Conservation (phyloP, 139 green algal species). For the Asterochloris sp. region DNA sequence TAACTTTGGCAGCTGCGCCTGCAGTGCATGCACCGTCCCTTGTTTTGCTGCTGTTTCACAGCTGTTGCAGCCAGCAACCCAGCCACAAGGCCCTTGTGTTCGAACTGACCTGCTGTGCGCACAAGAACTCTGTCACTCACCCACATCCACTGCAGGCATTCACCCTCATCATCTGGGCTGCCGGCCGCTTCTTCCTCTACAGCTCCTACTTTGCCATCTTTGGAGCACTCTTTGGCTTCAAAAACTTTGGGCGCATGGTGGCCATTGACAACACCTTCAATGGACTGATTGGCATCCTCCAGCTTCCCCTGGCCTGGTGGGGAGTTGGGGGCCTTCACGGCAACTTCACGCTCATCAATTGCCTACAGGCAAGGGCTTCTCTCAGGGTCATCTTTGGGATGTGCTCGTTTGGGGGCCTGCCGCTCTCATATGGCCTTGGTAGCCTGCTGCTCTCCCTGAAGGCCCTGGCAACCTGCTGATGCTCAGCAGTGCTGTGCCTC, state of each 20-base stretch:
- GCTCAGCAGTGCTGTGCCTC: too few species aligned
- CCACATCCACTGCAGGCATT: constrained; percentile 28
- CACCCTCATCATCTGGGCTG: constrained; percentile 48
- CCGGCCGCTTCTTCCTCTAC: constrained; percentile 57
- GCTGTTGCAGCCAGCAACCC: too few species aligned
- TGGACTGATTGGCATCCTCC: constrained; percentile 41
- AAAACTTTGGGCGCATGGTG: constrained; percentile 56
- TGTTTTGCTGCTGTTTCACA: too few species aligned
- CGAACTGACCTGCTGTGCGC: too few species aligned
- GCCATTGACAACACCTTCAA: constrained; percentile 64
- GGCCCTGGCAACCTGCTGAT: too few species aligned
- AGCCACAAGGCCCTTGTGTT: too few species aligned
- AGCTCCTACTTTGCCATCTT: constrained; percentile 61
- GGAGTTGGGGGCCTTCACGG: constrained; percentile 37
- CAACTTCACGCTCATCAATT: constrained; percentile 54
- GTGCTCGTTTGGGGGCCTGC: too few species aligned
- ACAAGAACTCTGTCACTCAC: too few species aligned
- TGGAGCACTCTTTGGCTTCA: constrained; percentile 54
- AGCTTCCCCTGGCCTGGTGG: constrained; percentile 41
- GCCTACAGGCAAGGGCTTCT: constrained; percentile 27
- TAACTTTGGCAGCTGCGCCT: too few species aligned
- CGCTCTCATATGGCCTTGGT: background rate
- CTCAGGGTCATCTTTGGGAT: too few species aligned
- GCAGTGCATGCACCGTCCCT: too few species aligned
- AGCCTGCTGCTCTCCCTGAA: too few species aligned